Evolutionary conservation across 1,139 yeast species (phyloP), one percentile per base, ranked within the genome.

Genomic region (Ogataea hybrid): DNA sequence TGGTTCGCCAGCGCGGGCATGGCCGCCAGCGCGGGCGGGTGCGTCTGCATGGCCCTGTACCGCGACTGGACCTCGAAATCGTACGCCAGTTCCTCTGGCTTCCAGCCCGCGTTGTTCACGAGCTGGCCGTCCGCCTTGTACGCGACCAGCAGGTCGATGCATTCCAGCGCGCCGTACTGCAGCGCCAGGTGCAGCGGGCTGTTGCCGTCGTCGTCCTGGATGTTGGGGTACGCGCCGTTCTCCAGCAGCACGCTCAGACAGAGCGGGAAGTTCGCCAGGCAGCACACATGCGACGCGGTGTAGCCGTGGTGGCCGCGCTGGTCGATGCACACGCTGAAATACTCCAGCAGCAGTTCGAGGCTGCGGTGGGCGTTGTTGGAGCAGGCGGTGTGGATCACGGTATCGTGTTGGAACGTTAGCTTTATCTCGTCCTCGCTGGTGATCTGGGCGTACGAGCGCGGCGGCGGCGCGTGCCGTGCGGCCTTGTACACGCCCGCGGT

Each of bases 141-240:
- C 31, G 69, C 71, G 1, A 85, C 61, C 28, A 90, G 64, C 18
- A 80, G 70, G 46, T 79, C 74, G 41, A 86, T 65, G 45, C 94
- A 84, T 37, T 77, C 77, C 20, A 77, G 58, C 48, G 79, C 77
- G 4, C 95, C 96, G 56, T 75, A 81, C 48, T 87, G 87, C 53
- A 89, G 79, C 7, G 95, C 88, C 16, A 84, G 64, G 61, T 90
- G 97, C 23, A 90, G 64, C 5, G 94, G 81, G 10, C 92, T 81
- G 57, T 87, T 84, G 2, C 92, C 94, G 27, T 74, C 68, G 21
- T 65, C 68, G 56, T 86, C 95, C 18, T 70, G 69, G 3, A 72
- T 53, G 42, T 76, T 70, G 52, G 84, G 73, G 53, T 84, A 79
- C 3, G 96, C 96, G 3, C 95, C 96, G 52, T 86, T 81, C 41